Evolutionary conservation across 2,329 filamentous ascomycete species (phyloP).

Genomic region (Apiospora sp.): DNA sequence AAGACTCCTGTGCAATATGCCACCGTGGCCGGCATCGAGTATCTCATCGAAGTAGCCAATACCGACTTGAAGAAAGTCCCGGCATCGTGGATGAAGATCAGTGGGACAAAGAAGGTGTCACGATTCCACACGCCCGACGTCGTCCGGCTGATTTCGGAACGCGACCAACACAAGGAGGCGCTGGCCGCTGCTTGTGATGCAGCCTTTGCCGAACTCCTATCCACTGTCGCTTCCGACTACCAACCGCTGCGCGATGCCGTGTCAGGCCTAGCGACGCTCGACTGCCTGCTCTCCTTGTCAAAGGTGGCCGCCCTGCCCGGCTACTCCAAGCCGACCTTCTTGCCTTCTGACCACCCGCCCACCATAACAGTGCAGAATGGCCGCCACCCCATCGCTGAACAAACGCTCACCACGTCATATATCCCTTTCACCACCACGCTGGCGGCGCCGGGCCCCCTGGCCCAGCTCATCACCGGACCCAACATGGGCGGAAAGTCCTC

Average conservation of each 20-base stretch:
- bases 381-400: constrained; percentile 95
- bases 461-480: constrained; percentile 90
- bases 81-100: constrained; percentile 94
- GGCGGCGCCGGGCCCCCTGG: constrained; percentile 69
- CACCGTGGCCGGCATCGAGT: constrained; percentile 91
- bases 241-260: constrained; percentile 90
- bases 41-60: constrained; percentile 91
- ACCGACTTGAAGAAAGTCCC: constrained; percentile 84
- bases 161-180: constrained; percentile 94
- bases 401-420: constrained; percentile 83
- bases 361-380: constrained; percentile 76
- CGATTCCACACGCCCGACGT: constrained; percentile 96
- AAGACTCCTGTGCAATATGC: constrained; percentile 77
- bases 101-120: constrained; percentile 89
- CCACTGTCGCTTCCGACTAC: constrained; percentile 82
- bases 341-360: constrained; percentile 67
- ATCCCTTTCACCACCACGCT: constrained; percentile 89
- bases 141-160: constrained; percentile 80
- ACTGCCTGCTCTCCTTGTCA: constrained; percentile 88
- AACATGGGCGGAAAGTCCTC: constrained; percentile 99
- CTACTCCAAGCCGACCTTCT: constrained; percentile 79
- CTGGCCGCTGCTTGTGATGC: constrained; percentile 89
- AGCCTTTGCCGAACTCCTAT: constrained; percentile 77
- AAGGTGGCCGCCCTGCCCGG: constrained; percentile 85
- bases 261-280: constrained; percentile 83